Percentiles rank a stretch among this genome's conserved stretches.
These are phyloP conservation scores for Septoria linicola DNA, from an alignment of 2,329 filamentous ascomycete species.

Conservation along the genomic window DNA sequence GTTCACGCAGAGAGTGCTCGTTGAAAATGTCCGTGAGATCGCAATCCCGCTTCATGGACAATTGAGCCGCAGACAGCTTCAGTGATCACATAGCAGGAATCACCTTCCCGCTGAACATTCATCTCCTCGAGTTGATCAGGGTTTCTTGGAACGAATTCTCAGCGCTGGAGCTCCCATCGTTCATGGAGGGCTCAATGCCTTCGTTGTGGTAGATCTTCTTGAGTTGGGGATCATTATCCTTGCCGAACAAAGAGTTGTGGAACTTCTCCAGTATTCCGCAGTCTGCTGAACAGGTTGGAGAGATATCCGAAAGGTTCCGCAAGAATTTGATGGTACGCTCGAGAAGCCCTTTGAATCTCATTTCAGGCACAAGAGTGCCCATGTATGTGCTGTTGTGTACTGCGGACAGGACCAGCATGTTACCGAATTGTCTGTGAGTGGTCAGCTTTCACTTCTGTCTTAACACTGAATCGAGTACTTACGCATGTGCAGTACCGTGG, in stretches of 20 bases:
- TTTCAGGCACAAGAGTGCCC: conserved; percentile 55
- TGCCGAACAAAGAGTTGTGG: conserved; percentile 39
- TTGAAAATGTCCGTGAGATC: not conserved
- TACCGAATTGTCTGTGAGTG: conserved; percentile 81
- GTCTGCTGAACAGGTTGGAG: conserved; percentile 72
- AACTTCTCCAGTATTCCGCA: conserved; percentile 67
- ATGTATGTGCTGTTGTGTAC: conserved; percentile 64
- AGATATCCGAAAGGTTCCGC: conserved; percentile 65
- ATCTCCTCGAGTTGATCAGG: conserved; percentile 6
- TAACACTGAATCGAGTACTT: conserved; percentile 50
- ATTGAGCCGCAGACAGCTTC: not conserved
- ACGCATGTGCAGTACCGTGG: conserved; percentile 94
- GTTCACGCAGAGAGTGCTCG: not conserved
- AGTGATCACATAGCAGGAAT: not conserved
- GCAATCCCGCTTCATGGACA: not conserved
- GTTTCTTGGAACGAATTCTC: conserved; percentile 26
- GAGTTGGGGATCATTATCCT: conserved; percentile 15
- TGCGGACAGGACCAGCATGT: conserved; percentile 85
- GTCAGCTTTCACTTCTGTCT: conserved; percentile 29
- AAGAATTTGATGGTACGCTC: conserved; percentile 75
- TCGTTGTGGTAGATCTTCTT: conserved; percentile 30
- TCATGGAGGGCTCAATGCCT: conserved; percentile 26
- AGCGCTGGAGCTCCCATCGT: too few species aligned
- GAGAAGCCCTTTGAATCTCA: conserved; percentile 61
- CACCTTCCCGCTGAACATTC: not conserved